A percentile compares a stretch with the other conserved stretches of the same genome.
phyloP scores from a whole-genome alignment of 306 rosid species.

The Sesbania bispinosa region DNA sequence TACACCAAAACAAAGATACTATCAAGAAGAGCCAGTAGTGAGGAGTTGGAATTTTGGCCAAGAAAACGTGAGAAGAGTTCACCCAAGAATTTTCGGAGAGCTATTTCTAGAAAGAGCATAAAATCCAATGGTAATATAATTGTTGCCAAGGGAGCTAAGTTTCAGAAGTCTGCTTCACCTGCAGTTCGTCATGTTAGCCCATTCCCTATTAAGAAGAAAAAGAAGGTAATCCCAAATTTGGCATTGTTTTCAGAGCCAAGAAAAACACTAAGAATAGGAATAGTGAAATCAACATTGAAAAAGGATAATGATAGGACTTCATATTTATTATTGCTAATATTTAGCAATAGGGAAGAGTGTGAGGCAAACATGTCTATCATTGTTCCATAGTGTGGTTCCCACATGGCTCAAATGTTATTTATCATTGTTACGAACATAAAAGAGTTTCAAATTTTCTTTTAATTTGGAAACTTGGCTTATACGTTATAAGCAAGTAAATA shows the following conservation, averaged over 20 bases:
- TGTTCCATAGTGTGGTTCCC: not conserved
- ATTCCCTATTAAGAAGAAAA: constrained; percentile 60
- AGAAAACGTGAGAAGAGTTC: constrained; percentile 44
- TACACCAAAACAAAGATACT: constrained; percentile 34
- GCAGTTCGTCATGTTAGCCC: constrained; percentile 46
- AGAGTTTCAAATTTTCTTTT: not conserved
- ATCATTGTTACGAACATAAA: not conserved
- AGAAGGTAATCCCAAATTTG: constrained; percentile 60
- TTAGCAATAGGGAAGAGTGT: not conserved
- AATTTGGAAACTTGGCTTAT: too few species aligned
- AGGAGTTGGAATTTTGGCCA: constrained; percentile 39
- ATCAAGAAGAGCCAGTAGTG: constrained; percentile 42
- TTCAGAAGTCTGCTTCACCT: constrained; percentile 60
- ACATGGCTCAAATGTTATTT: not conserved
- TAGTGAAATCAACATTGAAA: not conserved
- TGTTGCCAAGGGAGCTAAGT: constrained; percentile 43
- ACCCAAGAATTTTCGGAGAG: constrained; percentile 32
- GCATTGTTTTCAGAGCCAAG: constrained; percentile 61
- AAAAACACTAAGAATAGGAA: constrained; percentile 6
- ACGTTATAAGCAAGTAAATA: not conserved
- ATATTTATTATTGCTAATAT: not conserved
- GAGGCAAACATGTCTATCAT: not conserved
- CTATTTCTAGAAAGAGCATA: constrained; percentile 41
- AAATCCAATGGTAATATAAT: constrained; percentile 39
- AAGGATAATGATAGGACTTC: not conserved